These are phyloP conservation scores for Haematococcus lacustris DNA, from an alignment of 139 green algal genomes.

Conservation along the genomic window DNA sequence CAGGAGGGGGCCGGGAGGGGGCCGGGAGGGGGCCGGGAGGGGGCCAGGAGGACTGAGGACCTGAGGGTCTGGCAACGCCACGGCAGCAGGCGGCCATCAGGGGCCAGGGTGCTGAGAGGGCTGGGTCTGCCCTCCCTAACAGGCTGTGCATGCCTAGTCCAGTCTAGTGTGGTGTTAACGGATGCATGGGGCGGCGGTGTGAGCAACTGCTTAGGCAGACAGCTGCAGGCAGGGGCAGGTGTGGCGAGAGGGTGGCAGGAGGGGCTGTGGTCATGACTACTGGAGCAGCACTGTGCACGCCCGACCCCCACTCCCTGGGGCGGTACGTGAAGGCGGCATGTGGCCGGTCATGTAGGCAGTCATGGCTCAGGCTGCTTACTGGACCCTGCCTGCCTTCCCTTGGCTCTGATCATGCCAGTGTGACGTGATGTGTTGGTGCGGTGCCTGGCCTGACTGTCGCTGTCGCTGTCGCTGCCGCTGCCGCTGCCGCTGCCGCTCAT, in stretches of 20 bases:
- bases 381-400: neutral
- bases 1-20: no score
- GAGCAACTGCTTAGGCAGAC: neutral
- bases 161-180: neutral
- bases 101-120: neutral
- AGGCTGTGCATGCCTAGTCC: neutral
- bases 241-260: neutral
- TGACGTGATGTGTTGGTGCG: no score
- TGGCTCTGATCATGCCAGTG: neutral
- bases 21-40: no score
- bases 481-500: neutral
- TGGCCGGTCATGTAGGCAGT: neutral
- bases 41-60: neutral
- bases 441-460: neutral
- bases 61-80: neutral
- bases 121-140: neutral
- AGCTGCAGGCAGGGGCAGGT: neutral
- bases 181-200: no score
- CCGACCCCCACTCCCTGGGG: neutral
- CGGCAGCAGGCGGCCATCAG: neutral
- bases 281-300: neutral
- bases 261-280: neutral
- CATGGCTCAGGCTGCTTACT: neutral
- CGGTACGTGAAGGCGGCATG: neutral
- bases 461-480: neutral